Evolutionary conservation across 2,329 filamentous ascomycete species (phyloP), one percentile per base, ranked within the genome.

Genomic region (Pestalotiopsis sp.): DNA sequence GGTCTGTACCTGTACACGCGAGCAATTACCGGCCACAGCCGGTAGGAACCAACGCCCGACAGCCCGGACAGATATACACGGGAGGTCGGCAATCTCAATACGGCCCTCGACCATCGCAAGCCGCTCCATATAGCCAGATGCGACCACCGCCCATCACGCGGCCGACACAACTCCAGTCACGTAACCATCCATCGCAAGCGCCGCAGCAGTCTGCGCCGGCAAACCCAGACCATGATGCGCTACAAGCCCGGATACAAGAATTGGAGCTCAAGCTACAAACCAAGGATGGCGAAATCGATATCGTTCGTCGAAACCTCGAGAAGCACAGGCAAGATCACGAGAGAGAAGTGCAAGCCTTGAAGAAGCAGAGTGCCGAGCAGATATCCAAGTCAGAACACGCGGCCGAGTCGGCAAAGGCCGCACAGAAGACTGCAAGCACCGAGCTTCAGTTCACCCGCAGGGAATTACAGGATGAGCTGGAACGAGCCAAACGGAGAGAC

Each of bases 381-480:
- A 68, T 90, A 11, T 87, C 87, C 4, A 90, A 87, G 74, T 86
- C 92, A 64, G 88, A 91, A 70, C 86, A 86, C 11, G 86, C 90
- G 11, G 82, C 92, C 4, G 90, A 94, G 71, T 85, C 85, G 6
- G 87, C 90, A n/a, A 83, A 87, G 38, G 88, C 88, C 12, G 90
- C 92, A 23, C 85, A 91, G 69, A 88, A 90, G 73, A 88, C 85
- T 69, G 87, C 88, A 64, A 84, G 88, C 67, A 93, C 91, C 1
- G 91, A 93, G 77, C 87, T 92, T 69, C 86, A 91, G 71, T 96
- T 96, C 76, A 83, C 92, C 36, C 88, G 91, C 75, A 88, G 92
- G 71, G 93, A 95, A 75, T 81, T 93, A 73, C 86, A 85, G 52
- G 91, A 93, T 72, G 90, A 86, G 78, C 73, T 78, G 6, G 73